phyloP scores from a whole-genome alignment of 352 stramenopile species.

The Phytophthora parvispora region DNA sequence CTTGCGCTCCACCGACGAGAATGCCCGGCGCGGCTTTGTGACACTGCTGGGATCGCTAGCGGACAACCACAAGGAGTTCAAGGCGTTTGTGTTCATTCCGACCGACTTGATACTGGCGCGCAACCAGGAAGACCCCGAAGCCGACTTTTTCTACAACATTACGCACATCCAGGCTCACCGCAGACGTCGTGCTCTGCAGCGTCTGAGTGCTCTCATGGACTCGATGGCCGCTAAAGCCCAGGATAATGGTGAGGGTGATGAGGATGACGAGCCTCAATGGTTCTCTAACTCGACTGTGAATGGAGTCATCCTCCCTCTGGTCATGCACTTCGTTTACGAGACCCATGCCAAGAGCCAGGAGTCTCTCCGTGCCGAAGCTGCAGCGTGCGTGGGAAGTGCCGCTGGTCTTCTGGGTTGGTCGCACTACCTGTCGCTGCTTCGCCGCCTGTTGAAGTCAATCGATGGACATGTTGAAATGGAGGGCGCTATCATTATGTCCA shows the following conservation, averaged over 20 bases:
- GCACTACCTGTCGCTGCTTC: constrained; percentile 96
- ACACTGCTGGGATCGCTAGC: constrained; percentile 81
- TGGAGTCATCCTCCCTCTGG: constrained; percentile 96
- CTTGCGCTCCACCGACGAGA: constrained; percentile 80
- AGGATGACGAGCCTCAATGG: constrained; percentile 35
- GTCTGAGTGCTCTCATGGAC: constrained; percentile 91
- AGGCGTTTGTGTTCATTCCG: constrained; percentile 68
- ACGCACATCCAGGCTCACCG: constrained; percentile 99
- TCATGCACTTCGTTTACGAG: constrained; percentile 98
- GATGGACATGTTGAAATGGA: constrained; percentile 95
- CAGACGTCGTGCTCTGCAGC: constrained; percentile 92
- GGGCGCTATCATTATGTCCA: constrained; percentile 86
- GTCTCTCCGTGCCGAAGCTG: constrained; percentile 94
- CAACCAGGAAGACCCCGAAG: constrained; percentile 91
- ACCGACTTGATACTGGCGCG: constrained; percentile 75
- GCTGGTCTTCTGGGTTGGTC: constrained; percentile 95
- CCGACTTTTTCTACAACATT: constrained; percentile 99
- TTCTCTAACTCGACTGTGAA: constrained; percentile 93
- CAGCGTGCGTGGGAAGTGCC: constrained; percentile 93
- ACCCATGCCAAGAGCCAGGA: constrained; percentile 95
- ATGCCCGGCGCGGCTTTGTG: constrained; percentile 88
- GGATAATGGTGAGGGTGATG: constrained; percentile 20
- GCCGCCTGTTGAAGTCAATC: constrained; percentile 94
- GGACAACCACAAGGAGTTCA: constrained; percentile 50
- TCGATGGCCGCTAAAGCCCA: constrained; percentile 64